Conservation (phyloP, 805 yeast species). For the Wickerhamiella slavikovae region DNA sequence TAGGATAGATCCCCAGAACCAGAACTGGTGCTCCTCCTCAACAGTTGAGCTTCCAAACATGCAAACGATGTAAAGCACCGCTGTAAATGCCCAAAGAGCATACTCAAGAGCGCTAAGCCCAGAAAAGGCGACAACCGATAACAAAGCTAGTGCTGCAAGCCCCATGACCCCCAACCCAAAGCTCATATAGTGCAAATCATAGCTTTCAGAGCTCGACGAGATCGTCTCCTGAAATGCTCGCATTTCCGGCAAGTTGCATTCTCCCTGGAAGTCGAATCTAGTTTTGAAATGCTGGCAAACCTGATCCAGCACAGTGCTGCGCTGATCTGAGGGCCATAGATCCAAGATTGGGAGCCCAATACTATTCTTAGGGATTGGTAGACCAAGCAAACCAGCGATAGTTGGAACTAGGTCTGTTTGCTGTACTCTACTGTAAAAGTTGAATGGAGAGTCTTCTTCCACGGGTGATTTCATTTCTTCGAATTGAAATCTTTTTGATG, state of each 20-base stretch:
- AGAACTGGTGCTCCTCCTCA: conserved; percentile 89
- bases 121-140: conserved; percentile 5
- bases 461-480: conserved; percentile 8
- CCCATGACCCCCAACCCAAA: conserved; percentile 21
- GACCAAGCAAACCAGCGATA: conserved; percentile 33
- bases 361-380: conserved; percentile 51
- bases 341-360: conserved; percentile 50
- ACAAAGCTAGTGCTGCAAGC: conserved; percentile 14
- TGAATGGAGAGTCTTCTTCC: conserved; percentile 23
- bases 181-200: conserved; percentile 32
- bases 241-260: conserved; percentile 16
- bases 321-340: conserved; percentile 21
- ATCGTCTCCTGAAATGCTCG: conserved; percentile 18
- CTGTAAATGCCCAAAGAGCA: conserved; percentile 11
- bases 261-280: not conserved
- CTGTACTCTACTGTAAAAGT: conserved; percentile 31
- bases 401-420: conserved; percentile 66
- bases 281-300: conserved; percentile 11
- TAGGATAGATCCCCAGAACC: conserved; percentile 63
- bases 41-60: conserved; percentile 76
- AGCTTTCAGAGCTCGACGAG: conserved; percentile 38
- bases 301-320: conserved; percentile 8
- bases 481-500: conserved; percentile 36
- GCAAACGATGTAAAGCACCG: conserved; percentile 27
- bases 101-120: no score